Conservation (phyloP, 257 asterid genomes). For the Leptodermis oblonga region DNA sequence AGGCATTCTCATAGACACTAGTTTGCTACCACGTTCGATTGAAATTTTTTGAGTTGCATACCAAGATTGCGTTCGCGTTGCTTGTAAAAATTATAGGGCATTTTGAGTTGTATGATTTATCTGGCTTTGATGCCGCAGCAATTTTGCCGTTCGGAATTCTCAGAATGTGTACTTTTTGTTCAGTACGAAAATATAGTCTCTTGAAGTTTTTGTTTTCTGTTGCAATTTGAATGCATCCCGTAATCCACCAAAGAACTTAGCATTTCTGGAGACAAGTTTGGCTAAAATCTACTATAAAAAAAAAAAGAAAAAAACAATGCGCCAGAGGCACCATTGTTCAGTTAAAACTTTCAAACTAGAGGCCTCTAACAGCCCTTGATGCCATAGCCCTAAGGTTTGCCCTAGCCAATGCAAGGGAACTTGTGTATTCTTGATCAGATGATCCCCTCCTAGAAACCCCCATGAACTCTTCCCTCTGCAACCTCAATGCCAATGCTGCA, state of each 20-base stretch:
- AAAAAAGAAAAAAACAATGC: too few species aligned
- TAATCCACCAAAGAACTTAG: background rate
- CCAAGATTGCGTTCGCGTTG: too few species aligned
- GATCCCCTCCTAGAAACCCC: slow-evolving; percentile 45
- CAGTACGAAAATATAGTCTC: too few species aligned
- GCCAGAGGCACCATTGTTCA: background rate
- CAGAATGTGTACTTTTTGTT: background rate
- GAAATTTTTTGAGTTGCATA: background rate
- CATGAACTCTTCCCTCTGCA: slow-evolving; percentile 93
- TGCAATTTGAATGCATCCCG: background rate
- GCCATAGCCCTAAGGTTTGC: slow-evolving; percentile 94
- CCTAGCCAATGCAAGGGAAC: slow-evolving; percentile 52
- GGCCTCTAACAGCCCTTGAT: slow-evolving; percentile 48
- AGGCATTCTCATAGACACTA: slow-evolving; percentile 84
- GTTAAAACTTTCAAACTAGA: background rate
- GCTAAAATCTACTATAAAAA: too few species aligned
- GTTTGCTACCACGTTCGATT: slow-evolving; percentile 1
- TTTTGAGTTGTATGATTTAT: slow-evolving; percentile 8
- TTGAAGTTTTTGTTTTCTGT: background rate
- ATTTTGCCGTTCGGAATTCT: slow-evolving; percentile 14
- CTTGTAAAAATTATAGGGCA: background rate
- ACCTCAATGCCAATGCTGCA: slow-evolving; percentile 85
- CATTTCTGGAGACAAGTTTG: too few species aligned
- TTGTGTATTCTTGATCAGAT: slow-evolving; percentile 25
- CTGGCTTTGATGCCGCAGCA: slow-evolving; percentile 23